Conservation (phyloP, 2,329 filamentous ascomycete species). For the Claviceps spartinae region DNA sequence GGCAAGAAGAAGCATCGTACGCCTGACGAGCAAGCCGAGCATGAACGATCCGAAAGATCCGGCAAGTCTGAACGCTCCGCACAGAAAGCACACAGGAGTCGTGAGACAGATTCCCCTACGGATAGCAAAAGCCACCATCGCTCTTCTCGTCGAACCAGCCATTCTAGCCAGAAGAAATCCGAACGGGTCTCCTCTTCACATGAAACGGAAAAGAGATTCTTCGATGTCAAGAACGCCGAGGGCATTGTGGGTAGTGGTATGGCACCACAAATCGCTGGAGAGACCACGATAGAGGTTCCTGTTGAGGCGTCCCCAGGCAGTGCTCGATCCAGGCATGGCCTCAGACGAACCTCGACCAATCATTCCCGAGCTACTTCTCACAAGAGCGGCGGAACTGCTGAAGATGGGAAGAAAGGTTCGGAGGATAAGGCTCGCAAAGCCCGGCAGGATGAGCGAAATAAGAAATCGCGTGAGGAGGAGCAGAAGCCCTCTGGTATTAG, state of each 20-base stretch:
- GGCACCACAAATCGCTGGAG: slow-evolving; percentile 11
- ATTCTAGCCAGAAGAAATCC: slow-evolving; percentile 20
- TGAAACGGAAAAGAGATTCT: slow-evolving; percentile 26
- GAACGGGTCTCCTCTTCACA: slow-evolving; percentile 16
- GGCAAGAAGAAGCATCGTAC: slow-evolving; percentile 24
- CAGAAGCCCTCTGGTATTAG: slow-evolving; percentile 21
- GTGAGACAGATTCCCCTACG: slow-evolving; percentile 20
- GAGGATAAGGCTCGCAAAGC: slow-evolving; percentile 22
- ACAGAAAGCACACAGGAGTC: slow-evolving; percentile 14
- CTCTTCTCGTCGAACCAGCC: slow-evolving; percentile 28
- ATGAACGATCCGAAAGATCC: slow-evolving; percentile 26
- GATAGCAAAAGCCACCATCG: slow-evolving; percentile 19
- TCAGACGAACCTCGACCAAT: slow-evolving; percentile 17
- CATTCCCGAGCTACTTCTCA: slow-evolving; percentile 10
- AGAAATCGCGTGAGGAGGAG: slow-evolving; percentile 14
- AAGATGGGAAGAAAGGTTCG: slow-evolving; percentile 5
- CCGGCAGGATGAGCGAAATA: slow-evolving; percentile 22
- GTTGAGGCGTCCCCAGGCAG: not conserved
- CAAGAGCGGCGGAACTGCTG: slow-evolving; percentile 2
- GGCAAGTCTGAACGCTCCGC: slow-evolving; percentile 7
- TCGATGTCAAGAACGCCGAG: slow-evolving; percentile 25
- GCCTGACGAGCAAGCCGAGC: slow-evolving; percentile 34
- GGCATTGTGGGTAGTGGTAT: slow-evolving; percentile 17
- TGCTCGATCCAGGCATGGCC: slow-evolving; percentile 15
- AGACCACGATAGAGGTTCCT: slow-evolving; percentile 7